Evolutionary conservation across 2,329 filamentous ascomycete genomes (phyloP), one percentile per base, ranked within the genome.

Genomic region (Fusarium sp.): DNA sequence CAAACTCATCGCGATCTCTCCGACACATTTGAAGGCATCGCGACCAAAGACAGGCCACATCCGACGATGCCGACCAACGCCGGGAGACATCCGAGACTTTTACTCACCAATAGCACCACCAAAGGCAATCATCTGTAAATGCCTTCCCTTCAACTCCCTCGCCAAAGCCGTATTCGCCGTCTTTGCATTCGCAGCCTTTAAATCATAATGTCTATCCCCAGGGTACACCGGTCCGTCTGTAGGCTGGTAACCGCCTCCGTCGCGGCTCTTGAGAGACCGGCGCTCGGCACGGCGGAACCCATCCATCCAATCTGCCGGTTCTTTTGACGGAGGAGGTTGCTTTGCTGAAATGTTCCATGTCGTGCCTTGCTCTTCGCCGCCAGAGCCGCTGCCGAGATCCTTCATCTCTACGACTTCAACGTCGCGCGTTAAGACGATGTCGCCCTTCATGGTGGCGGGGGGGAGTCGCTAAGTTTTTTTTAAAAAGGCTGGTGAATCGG

Each of bases 91-190:
- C 1, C 9, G 27, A 1, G 16, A 18, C n/a, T 18, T 37, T 18
- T 31, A 73, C 82, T 48, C 84, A 90, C 93, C 94, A 79, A 98
- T 98, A 14, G 94, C 95, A 61, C 95, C 95, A 73, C 95, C 95
- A 77, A 98, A 97, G 6, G 96, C 96, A 87, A 98, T 98, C 96
- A 98, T 98, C 85, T 98, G 95, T 80, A 98, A 82, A 86, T 98
- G 96, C 59, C 95, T 88, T 14, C 92, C 91, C 84, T 97, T 97
- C 76, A 97, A 84, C 81, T 91, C 92, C 79, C 95, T 88, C 63
- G 93, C 91, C 59, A 98, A 86, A 6, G 92, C 91, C 60, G 94
- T 92, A 73, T 92, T 89, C 4, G 94, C 93, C 2, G 94, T 95
- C 80, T 95, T 92, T 73, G 94, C 85, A 80, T 94, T 89, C 56